Percentiles rank a stretch among this genome's conserved stretches.
Evolutionary conservation across 2,329 filamentous ascomycete genomes (phyloP).

Genomic region (Trichoderma hamatum): DNA sequence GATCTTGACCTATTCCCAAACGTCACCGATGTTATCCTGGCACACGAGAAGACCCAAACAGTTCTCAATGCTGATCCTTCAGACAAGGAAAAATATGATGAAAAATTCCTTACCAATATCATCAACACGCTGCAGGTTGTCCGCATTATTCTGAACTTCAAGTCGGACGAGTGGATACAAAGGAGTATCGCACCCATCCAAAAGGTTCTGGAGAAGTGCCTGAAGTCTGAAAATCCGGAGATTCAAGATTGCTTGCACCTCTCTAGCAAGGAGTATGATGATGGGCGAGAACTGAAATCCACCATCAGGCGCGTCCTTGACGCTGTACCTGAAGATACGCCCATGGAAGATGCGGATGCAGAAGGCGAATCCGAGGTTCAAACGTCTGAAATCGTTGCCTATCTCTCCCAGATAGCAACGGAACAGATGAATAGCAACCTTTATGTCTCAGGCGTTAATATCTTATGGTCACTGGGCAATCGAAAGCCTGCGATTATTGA

Average conservation of each 20-base stretch:
- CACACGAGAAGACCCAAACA: constrained; percentile 72
- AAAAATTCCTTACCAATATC: constrained; percentile 83
- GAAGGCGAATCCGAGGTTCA: constrained; percentile 82
- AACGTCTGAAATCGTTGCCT: constrained; percentile 83
- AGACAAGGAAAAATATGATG: constrained; percentile 74
- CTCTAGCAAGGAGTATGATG: constrained; percentile 68
- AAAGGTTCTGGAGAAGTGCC: constrained; percentile 84
- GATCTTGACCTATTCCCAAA: constrained; percentile 91
- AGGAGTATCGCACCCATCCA: constrained; percentile 77
- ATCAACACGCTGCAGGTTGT: constrained; percentile 94
- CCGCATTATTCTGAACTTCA: constrained; percentile 84
- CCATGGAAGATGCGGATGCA: constrained; percentile 75
- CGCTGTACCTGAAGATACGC: constrained; percentile 76
- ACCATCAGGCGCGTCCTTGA: constrained; percentile 83
- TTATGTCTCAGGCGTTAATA: constrained; percentile 87
- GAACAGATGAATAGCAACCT: constrained; percentile 82
- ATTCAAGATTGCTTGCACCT: constrained; percentile 90
- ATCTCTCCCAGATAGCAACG: constrained; percentile 81
- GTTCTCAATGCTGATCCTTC: constrained; percentile 61
- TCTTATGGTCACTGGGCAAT: constrained; percentile 87
- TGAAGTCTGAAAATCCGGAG: constrained; percentile 87
- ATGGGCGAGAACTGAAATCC: constrained; percentile 71
- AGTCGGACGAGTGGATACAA: constrained; percentile 88
- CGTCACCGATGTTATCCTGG: constrained; percentile 82
- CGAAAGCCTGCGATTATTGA: constrained; percentile 87